phyloP scores from a whole-genome alignment of 306 rosid species.

The Lagenaria siceraria region DNA sequence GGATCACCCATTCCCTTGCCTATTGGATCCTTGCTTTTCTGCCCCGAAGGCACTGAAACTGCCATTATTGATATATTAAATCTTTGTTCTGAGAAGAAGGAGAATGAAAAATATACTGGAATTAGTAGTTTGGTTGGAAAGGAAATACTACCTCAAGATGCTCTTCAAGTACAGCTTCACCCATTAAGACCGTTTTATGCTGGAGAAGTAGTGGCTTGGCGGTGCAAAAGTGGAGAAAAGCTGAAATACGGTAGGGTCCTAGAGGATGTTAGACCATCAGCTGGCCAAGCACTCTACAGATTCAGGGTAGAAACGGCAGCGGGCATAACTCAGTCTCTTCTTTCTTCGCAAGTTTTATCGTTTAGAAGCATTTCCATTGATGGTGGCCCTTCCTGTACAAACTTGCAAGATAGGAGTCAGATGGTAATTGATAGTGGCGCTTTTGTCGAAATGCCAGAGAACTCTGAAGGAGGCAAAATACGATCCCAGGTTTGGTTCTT shows the following conservation, averaged over 20 bases:
- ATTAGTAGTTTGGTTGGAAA: slow-evolving; percentile 53
- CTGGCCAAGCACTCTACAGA: slow-evolving; percentile 90
- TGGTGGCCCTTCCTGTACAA: slow-evolving; percentile 24
- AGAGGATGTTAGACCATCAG: slow-evolving; percentile 76
- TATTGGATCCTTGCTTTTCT: slow-evolving; percentile 61
- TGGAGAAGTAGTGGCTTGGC: slow-evolving; percentile 98
- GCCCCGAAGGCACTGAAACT: slow-evolving; percentile 82
- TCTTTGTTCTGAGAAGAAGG: slow-evolving; percentile 74
- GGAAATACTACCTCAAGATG: slow-evolving; percentile 81
- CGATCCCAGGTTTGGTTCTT: slow-evolving; percentile 49
- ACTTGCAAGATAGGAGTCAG: slow-evolving; percentile 26
- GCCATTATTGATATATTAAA: slow-evolving; percentile 58
- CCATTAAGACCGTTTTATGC: slow-evolving; percentile 90
- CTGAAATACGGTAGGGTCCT: slow-evolving; percentile 74
- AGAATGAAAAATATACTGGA: slow-evolving; percentile 44
- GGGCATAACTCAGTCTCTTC: slow-evolving; percentile 41
- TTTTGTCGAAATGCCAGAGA: slow-evolving; percentile 30
- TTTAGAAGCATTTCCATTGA: slow-evolving; percentile 64
- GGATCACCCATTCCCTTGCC: slow-evolving; percentile 82
- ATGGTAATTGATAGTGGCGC: slow-evolving; percentile 14
- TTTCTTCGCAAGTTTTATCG: slow-evolving; percentile 84
- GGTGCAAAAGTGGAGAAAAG: slow-evolving; percentile 82
- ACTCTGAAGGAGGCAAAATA: slow-evolving; percentile 33
- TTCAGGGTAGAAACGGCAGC: slow-evolving; percentile 64
- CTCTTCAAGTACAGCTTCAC: slow-evolving; percentile 84